Conservation (phyloP, 345 rosid genomes). For the Turritis glabra region DNA sequence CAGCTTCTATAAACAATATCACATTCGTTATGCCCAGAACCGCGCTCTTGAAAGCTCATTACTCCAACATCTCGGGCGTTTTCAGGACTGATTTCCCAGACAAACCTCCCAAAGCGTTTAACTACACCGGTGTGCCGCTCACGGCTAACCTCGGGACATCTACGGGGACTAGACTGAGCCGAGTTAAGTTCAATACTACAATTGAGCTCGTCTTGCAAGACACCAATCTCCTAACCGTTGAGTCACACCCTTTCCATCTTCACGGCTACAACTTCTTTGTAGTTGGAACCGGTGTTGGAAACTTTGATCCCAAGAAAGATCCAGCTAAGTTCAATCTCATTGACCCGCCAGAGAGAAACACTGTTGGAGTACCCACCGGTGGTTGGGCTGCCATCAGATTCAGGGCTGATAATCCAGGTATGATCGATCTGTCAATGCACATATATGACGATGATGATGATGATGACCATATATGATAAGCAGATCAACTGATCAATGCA, state of each 20-base stretch:
- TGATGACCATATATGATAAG: not conserved
- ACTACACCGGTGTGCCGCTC: constrained; percentile 62
- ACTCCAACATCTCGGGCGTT: constrained; percentile 44
- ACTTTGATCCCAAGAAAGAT: constrained; percentile 48
- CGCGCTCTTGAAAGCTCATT: constrained; percentile 70
- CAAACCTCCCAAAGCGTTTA: constrained; percentile 45
- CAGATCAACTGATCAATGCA: constrained; percentile 5
- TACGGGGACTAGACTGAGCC: constrained; percentile 54
- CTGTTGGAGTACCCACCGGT: constrained; percentile 72
- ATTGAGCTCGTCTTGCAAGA: constrained; percentile 61
- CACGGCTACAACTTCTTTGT: constrained; percentile 75
- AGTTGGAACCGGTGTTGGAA: constrained; percentile 61
- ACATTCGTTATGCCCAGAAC: constrained; percentile 63
- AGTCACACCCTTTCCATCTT: constrained; percentile 70
- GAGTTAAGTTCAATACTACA: constrained; percentile 50
- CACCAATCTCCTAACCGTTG: constrained; percentile 59
- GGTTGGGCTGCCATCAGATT: constrained; percentile 80
- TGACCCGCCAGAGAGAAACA: constrained; percentile 80
- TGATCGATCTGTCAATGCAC: not conserved
- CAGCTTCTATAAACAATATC: constrained; percentile 63
- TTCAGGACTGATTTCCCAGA: constrained; percentile 63
- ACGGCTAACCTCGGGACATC: constrained; percentile 50
- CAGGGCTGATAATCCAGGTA: constrained; percentile 81
- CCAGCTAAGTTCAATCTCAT: constrained; percentile 56
- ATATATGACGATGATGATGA: not conserved